Evolutionary conservation across 108 stramenopile species (phyloP).

Genomic region (Nitzschia inconspicua): DNA sequence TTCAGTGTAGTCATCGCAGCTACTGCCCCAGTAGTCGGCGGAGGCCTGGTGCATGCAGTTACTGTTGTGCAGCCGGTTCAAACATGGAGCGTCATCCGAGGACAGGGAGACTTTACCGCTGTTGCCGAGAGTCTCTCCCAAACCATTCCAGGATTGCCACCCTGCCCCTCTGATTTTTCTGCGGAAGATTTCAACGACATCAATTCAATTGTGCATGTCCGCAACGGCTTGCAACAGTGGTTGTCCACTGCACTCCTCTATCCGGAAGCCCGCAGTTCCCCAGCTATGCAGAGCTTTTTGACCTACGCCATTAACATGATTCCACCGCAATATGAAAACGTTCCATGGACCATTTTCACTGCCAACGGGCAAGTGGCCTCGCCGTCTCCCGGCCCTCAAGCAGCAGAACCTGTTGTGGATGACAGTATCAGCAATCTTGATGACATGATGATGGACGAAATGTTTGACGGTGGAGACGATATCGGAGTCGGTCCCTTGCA

Average conservation of each 20-base stretch:
- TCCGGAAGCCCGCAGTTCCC: constrained; percentile 57
- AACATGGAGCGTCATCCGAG: constrained; percentile 83
- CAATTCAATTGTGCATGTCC: constrained; percentile 41
- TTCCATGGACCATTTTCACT: constrained; percentile 68
- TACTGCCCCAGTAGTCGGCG: constrained; percentile 24
- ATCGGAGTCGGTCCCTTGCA: constrained; percentile 23
- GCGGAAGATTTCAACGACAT: background rate
- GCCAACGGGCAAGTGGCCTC: constrained; percentile 25
- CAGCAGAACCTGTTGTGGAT: background rate
- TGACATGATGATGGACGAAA: constrained; percentile 87
- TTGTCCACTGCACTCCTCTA: constrained; percentile 50
- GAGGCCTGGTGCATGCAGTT: constrained; percentile 66
- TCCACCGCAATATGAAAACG: constrained; percentile 77
- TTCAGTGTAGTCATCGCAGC: constrained; percentile 45
- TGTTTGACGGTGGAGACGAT: constrained; percentile 60
- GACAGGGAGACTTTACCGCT: constrained; percentile 69
- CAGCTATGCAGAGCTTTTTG: constrained; percentile 66
- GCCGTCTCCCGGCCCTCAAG: constrained; percentile 4
- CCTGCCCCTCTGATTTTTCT: constrained; percentile 30
- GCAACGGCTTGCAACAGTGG: constrained; percentile 71
- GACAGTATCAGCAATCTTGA: constrained; percentile 36
- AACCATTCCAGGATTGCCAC: constrained; percentile 33
- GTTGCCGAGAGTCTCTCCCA: constrained; percentile 45
- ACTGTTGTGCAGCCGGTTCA: constrained; percentile 77
- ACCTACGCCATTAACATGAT: constrained; percentile 78